Percentiles rank a stretch among this genome's conserved stretches.
These are phyloP conservation scores for Lecanicillium sp. DNA, from an alignment of 2,329 filamentous ascomycete species.

Conservation along the genomic window DNA sequence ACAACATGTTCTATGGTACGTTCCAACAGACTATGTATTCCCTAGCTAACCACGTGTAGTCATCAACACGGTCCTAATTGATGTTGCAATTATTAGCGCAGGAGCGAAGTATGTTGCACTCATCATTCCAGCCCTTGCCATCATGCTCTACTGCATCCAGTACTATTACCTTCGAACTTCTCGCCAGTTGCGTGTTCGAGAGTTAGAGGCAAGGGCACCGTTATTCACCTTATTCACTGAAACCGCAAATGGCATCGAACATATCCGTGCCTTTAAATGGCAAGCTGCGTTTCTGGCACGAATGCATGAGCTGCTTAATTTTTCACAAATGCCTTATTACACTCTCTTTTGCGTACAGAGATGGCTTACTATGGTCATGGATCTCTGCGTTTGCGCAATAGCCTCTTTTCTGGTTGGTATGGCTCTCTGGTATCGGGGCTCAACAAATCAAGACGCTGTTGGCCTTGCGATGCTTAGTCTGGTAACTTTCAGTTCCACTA, in stretches of 20 bases:
- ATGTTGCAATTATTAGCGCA: constrained; percentile 11
- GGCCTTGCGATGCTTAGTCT: constrained; percentile 16
- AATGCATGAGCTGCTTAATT: constrained; percentile 38
- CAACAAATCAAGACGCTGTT: constrained; percentile 4
- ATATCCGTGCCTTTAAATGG: constrained; percentile 49
- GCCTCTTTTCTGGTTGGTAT: constrained; percentile 35
- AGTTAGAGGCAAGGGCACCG: constrained; percentile 25
- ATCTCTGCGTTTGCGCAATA: constrained; percentile 35
- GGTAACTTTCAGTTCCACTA: constrained; percentile 17
- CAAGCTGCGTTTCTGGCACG: constrained; percentile 29
- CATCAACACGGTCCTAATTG: constrained; percentile 6
- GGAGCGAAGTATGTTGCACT: constrained; percentile 20
- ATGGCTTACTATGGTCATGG: constrained; percentile 43
- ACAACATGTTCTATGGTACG: constrained; percentile 1
- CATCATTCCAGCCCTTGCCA: constrained; percentile 16
- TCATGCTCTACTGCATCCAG: constrained; percentile 19
- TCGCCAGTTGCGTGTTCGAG: constrained; percentile 25
- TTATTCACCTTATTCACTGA: constrained; percentile 30
- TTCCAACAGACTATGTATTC: not conserved
- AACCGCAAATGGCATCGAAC: constrained; percentile 33
- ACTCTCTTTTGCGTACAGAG: constrained; percentile 45
- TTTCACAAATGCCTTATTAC: constrained; percentile 46
- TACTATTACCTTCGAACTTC: constrained; percentile 26
- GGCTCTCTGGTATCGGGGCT: constrained; percentile 21
- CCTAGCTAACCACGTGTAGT: constrained; percentile 15